Evolutionary conservation across 2,329 filamentous ascomycete species (phyloP).

Genomic region (Neocatenulostroma microsporum): DNA sequence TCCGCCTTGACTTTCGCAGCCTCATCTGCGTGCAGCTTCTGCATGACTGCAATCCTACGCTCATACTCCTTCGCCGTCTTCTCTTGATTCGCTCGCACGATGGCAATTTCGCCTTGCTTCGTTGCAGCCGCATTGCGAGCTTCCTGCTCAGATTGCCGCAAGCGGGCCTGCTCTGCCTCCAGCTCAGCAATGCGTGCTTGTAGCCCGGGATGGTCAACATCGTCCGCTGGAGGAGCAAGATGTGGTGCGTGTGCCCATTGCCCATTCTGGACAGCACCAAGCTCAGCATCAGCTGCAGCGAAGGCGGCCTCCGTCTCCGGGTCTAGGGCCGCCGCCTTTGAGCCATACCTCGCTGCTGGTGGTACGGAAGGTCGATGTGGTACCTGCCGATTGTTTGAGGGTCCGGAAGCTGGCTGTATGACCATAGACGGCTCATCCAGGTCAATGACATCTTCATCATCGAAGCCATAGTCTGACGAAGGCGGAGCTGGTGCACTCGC

Average conservation of each 20-base stretch:
- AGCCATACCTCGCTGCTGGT: constrained; percentile 4
- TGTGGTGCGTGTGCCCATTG: constrained; percentile 18
- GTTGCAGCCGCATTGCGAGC: constrained; percentile 47
- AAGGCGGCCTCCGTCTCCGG: constrained; percentile 25
- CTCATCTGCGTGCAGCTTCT: constrained; percentile 57
- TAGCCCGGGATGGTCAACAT: constrained; percentile 26
- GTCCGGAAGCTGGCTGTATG: constrained; percentile 19
- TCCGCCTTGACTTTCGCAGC: constrained; percentile 55
- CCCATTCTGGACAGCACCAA: constrained; percentile 19
- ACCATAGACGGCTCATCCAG: constrained; percentile 34
- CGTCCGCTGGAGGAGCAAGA: constrained; percentile 5
- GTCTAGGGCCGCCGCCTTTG: constrained; percentile 15
- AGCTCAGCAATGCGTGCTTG: constrained; percentile 39
- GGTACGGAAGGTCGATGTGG: not conserved
- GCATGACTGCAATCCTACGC: constrained; percentile 53
- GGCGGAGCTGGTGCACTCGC: constrained; percentile 20
- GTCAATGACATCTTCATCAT: constrained; percentile 39
- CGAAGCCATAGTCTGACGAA: constrained; percentile 39
- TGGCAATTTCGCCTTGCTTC: constrained; percentile 64
- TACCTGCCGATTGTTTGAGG: constrained; percentile 2
- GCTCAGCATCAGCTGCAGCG: constrained; percentile 28
- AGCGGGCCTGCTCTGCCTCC: constrained; percentile 35
- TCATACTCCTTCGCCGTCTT: constrained; percentile 56
- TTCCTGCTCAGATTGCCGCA: constrained; percentile 35
- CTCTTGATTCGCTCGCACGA: constrained; percentile 63